Evolutionary conservation across 179 eudicot genomes (phyloP).

Genomic region (Beta corolliflora): DNA sequence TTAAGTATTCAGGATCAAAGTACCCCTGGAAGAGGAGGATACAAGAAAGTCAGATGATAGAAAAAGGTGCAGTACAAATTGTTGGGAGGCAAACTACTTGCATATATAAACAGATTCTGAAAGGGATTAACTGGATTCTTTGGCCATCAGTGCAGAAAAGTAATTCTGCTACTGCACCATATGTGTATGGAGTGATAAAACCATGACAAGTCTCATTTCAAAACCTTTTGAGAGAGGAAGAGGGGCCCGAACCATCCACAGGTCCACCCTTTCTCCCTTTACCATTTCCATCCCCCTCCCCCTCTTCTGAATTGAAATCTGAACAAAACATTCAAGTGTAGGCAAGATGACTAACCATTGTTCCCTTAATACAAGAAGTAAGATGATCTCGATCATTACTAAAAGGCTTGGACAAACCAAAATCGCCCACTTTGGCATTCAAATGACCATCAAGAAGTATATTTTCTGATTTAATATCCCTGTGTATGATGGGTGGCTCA

Average conservation of each 20-base stretch:
- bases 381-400: constrained; percentile 19
- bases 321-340: not conserved
- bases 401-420: constrained; percentile 36
- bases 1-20: constrained; percentile 63
- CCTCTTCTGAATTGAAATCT: not conserved
- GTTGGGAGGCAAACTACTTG: not conserved
- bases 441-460: constrained; percentile 35
- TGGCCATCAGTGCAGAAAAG: not conserved
- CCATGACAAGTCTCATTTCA: not conserved
- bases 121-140: not conserved
- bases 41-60: not conserved
- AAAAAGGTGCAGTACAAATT: not conserved
- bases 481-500: constrained; percentile 43
- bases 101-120: not conserved
- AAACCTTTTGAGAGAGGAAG: not conserved
- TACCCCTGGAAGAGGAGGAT: constrained; percentile 44
- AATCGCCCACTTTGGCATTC: constrained; percentile 44
- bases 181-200: not conserved
- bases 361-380: constrained; percentile 44
- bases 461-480: constrained; percentile 42
- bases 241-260: not conserved
- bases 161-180: not conserved
- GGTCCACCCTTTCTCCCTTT: too few species aligned
- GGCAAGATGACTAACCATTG: constrained; percentile 34
- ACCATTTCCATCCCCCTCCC: not conserved